phyloP scores from a whole-genome alignment of 768 basidiomycete species.

The Podaxis sp. region DNA sequence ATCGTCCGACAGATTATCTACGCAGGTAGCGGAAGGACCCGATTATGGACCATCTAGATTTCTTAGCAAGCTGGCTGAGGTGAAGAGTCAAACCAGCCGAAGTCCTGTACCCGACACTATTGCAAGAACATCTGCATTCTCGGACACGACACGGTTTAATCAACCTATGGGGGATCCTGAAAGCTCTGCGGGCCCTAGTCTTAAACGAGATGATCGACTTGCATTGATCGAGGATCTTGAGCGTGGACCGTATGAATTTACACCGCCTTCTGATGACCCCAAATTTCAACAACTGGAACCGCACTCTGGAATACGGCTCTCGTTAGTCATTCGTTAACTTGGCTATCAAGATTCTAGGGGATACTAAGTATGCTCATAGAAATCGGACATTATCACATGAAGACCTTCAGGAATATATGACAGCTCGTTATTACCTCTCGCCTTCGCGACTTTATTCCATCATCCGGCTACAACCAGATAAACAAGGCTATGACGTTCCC shows the following conservation, averaged over 20 bases:
- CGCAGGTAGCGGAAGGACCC: constrained; percentile 16
- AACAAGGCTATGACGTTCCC: constrained; percentile 88
- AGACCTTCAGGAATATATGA: constrained; percentile 76
- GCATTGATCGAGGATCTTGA: constrained; percentile 75
- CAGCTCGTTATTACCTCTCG: constrained; percentile 83
- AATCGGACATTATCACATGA: constrained; percentile 74
- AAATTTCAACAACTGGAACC: constrained; percentile 82
- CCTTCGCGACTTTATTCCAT: constrained; percentile 89
- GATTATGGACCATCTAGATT: constrained; percentile 53
- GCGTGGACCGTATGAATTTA: constrained; percentile 78
- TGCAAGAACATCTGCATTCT: constrained; percentile 31
- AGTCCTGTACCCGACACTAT: constrained; percentile 16
- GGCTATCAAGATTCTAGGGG: constrained; percentile 4
- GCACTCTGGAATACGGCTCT: constrained; percentile 83
- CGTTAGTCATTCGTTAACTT: constrained; percentile 48
- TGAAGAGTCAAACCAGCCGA: constrained; percentile 26
- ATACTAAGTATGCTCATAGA: constrained; percentile 36
- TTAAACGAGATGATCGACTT: constrained; percentile 58
- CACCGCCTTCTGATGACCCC: constrained; percentile 69
- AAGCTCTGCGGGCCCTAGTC: constrained; percentile 6
- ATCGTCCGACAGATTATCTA: constrained; percentile 6
- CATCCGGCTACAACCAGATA: constrained; percentile 72
- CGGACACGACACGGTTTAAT: constrained; percentile 24
- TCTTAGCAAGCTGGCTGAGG: constrained; percentile 47
- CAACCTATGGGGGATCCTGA: constrained; percentile 25